Evolutionary conservation across 2,329 filamentous ascomycete genomes (phyloP).

Genomic region (Neonectria coccinea): DNA sequence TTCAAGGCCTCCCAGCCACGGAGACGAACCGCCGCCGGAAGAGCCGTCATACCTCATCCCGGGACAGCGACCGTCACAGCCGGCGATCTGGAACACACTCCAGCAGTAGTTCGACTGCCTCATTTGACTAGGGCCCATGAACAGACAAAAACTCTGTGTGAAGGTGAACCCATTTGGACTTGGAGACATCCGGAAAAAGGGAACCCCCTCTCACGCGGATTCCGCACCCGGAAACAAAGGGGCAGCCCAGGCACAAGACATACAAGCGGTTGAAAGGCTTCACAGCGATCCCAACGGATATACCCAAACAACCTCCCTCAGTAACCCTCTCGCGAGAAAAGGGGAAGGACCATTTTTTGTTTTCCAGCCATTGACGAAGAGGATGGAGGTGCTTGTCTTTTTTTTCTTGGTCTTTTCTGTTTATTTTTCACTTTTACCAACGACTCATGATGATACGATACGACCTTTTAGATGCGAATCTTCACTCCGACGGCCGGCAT

Average conservation of each 20-base stretch:
- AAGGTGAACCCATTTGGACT: conserved; percentile 30
- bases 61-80: conserved; percentile 59
- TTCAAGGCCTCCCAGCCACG: conserved; percentile 72
- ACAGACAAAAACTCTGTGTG: conserved; percentile 18
- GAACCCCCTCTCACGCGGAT: conserved; percentile 20
- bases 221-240: conserved; percentile 27
- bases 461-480: conserved; percentile 41
- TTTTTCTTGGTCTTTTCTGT: conserved; percentile 4
- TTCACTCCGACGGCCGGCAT: conserved; percentile 36
- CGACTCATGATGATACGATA: conserved; percentile 46
- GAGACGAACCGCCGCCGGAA: conserved; percentile 63
- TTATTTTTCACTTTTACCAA: conserved; percentile 20
- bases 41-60: conserved; percentile 63
- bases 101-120: conserved; percentile 72
- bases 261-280: conserved; percentile 55
- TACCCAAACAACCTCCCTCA: conserved; percentile 44
- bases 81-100: conserved; percentile 69
- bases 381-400: conserved; percentile 27
- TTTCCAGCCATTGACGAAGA: conserved; percentile 23
- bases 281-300: conserved; percentile 51
- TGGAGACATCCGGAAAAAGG: conserved; percentile 30
- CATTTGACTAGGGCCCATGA: conserved; percentile 60
- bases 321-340: conserved; percentile 44
- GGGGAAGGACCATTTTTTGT: conserved; percentile 24
- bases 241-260: conserved; percentile 41